Conservation (phyloP, 306 rosid genomes). For the Gillenia trifoliata region DNA sequence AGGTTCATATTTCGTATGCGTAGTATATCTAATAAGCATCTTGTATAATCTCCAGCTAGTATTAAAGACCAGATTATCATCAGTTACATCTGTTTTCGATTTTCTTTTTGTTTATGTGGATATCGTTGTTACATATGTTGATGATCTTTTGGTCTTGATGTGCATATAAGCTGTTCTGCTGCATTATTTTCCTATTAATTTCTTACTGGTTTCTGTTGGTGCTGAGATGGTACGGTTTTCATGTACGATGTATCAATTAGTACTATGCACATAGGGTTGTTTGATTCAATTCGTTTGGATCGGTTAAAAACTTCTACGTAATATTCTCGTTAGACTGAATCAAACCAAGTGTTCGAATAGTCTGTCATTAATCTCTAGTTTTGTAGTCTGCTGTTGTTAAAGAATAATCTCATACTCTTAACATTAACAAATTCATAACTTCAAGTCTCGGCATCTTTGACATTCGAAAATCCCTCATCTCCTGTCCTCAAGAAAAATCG, state of each 20-base stretch:
- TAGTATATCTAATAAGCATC: background rate
- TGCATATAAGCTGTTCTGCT: background rate
- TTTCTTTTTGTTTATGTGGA: background rate
- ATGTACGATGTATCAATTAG: no score
- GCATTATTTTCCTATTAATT: background rate
- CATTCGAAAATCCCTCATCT: no score
- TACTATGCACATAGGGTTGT: background rate
- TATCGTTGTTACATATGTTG: background rate
- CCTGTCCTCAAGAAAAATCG: background rate
- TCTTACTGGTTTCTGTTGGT: background rate
- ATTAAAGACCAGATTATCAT: background rate
- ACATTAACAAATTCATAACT: no score
- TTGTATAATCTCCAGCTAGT: background rate
- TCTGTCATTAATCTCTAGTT: no score
- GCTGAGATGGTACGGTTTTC: background rate
- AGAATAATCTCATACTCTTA: no score
- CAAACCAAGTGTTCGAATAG: no score
- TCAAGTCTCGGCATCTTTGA: no score
- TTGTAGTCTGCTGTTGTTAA: no score
- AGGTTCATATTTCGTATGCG: conserved; percentile 2
- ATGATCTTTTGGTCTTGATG: background rate
- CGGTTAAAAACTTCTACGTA: no score
- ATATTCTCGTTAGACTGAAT: no score
- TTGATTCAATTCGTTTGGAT: background rate
- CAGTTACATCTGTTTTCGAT: background rate